These are phyloP conservation scores for Amanita rubescens DNA, from an alignment of 768 basidiomycete species.

Conservation along the genomic window DNA sequence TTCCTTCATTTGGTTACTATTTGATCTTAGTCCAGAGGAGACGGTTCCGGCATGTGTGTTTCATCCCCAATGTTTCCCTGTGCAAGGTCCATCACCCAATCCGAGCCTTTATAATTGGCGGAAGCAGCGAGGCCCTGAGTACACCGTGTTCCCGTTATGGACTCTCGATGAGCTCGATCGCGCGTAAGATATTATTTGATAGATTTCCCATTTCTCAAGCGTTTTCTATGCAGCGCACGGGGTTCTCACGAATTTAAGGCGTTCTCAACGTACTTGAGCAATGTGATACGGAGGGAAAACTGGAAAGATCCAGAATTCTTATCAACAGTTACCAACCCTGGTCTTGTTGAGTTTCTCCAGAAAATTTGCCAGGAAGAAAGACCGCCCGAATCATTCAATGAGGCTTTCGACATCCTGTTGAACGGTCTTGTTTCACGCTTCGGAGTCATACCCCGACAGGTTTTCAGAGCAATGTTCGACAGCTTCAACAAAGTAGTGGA, in stretches of 20 bases:
- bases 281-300: not conserved
- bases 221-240: not conserved
- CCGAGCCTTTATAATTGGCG: not conserved
- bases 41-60: not conserved
- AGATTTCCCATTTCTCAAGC: no score
- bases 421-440: not conserved
- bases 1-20: not conserved
- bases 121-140: not conserved
- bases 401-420: not conserved
- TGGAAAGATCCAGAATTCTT: not conserved
- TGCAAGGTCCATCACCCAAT: conserved; percentile 1
- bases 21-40: not conserved
- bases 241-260: not conserved
- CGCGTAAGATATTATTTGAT: not conserved
- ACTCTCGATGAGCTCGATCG: not conserved
- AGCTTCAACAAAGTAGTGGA: not conserved
- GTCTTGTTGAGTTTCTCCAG: not conserved
- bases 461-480: not conserved
- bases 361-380: not conserved
- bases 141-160: conserved; percentile 1
- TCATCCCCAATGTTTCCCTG: not conserved
- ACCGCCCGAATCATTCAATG: not conserved
- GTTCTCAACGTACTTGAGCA: not conserved
- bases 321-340: not conserved
- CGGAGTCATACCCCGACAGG: not conserved